Percentiles rank a stretch among this genome's conserved stretches.
These are phyloP conservation scores for Populus alba DNA, from an alignment of 345 rosid species.

Conservation along the genomic window DNA sequence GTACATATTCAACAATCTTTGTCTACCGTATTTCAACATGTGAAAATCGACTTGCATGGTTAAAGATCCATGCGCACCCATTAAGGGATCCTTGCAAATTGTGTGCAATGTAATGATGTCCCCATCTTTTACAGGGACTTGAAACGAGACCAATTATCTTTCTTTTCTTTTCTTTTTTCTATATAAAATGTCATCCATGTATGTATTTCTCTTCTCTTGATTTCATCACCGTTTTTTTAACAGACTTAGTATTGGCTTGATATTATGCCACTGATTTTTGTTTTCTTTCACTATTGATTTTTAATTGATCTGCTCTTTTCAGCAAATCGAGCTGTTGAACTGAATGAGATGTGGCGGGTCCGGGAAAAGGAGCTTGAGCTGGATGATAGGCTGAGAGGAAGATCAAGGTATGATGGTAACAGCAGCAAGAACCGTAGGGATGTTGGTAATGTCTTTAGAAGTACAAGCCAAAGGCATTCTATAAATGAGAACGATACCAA, in stretches of 20 bases:
- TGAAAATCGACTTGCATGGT: background rate
- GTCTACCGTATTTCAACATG: background rate
- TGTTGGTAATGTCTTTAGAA: constrained; percentile 19
- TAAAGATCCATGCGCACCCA: background rate
- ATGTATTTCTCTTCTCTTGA: background rate
- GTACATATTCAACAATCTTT: background rate
- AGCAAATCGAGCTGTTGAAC: constrained; percentile 85
- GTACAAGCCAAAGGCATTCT: constrained; percentile 28
- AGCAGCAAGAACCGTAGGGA: constrained; percentile 27
- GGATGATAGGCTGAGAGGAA: constrained; percentile 42
- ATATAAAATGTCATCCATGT: background rate
- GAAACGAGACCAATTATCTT: background rate
- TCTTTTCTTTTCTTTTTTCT: background rate
- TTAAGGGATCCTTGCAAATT: background rate
- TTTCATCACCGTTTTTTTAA: background rate
- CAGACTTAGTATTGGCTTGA: background rate
- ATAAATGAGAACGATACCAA: constrained; percentile 22
- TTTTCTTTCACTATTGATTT: background rate
- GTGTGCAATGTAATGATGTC: background rate
- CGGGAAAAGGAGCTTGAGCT: constrained; percentile 72
- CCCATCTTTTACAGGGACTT: background rate
- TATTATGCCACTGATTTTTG: background rate
- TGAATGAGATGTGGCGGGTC: constrained; percentile 78
- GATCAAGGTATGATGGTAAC: constrained; percentile 39
- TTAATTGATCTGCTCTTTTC: constrained; percentile 8